Evolutionary conservation across 169 alveolate genomes (phyloP).

Genomic region (Babesia bigemina): DNA sequence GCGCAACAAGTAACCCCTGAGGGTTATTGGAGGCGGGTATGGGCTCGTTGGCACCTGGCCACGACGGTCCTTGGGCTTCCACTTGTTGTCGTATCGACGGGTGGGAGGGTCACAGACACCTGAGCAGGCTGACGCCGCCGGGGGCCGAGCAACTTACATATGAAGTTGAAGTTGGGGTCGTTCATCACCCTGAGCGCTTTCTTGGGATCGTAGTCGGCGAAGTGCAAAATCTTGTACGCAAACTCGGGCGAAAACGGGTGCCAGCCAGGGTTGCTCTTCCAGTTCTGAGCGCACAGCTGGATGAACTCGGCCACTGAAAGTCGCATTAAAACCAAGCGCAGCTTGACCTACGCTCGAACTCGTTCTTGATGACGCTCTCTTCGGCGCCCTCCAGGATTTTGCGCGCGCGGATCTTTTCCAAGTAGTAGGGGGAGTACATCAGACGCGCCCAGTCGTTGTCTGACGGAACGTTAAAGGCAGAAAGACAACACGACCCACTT

Average conservation of each 20-base stretch:
- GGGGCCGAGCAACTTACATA: constrained; percentile 49
- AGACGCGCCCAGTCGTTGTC: constrained; percentile 75
- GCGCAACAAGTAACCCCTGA: constrained; percentile 72
- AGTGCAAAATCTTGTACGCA: constrained; percentile 84
- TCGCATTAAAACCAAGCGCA: too few species aligned
- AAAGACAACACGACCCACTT: not conserved
- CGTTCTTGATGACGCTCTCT: constrained; percentile 77
- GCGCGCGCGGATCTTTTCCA: constrained; percentile 76
- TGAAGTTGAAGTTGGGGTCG: constrained; percentile 81
- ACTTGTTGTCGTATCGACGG: constrained; percentile 83
- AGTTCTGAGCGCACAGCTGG: constrained; percentile 80
- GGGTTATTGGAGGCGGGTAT: constrained; percentile 79
- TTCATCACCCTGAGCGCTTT: constrained; percentile 80
- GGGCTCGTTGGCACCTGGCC: constrained; percentile 81
- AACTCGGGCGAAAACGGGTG: constrained; percentile 88
- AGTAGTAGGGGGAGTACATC: constrained; percentile 82
- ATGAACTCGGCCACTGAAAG: constrained; percentile 75
- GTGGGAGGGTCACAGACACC: constrained; percentile 85
- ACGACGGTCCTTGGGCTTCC: constrained; percentile 85
- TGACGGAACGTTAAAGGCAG: not conserved
- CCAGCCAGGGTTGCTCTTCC: constrained; percentile 87
- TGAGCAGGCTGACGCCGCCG: constrained; percentile 12
- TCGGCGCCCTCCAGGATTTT: constrained; percentile 75
- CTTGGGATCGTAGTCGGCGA: constrained; percentile 84
- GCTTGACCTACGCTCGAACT: constrained; percentile 69